Base-by-base conservation (phyloP, 2,329 filamentous ascomycete species). In the Fusarium sarcochroum region DNA sequence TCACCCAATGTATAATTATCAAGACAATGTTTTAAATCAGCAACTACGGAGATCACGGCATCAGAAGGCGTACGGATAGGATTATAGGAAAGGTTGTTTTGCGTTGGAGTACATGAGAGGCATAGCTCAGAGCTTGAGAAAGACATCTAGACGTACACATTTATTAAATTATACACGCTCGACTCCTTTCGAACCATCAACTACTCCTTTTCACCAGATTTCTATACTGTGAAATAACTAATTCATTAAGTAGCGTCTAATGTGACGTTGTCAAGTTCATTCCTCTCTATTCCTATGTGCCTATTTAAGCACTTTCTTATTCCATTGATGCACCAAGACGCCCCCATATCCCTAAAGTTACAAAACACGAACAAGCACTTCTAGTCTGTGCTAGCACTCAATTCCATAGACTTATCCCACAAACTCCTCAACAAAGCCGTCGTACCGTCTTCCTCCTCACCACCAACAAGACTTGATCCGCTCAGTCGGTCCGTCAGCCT, bases 1-100 rank as follows among this genome's bases (percentile, higher is more conserved):
- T 93, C 93, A 48, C 94, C 94, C 4, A 97, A 97, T 82, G 89
- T 97, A 68, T 97, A 82, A 76, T 67, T 49, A 48, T 49, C n/a
- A 63, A 62, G 35, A 47, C 48, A 48, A 41, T 68, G 27, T 51
- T 34, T 45, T 58, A 41, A 48, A 63, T 21, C 42, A 42, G 44
- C 21, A 48, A 41, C 35, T 21, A 15, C 25, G 21, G 56, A 45
- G 30, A n/a, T 57, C 25, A 59, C 10, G 35, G 49, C 63, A 64
- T 64, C 27, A 25, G n/a, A 9, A n/a, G 68, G 71, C 71, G 71
- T 58, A 52, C 38, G 48, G 58, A 45, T 38, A 27, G 40, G 32
- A 47, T 50, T 35, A 35, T 20, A 17, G 35, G n/a, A 47, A 21
- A 10, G 34, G 34, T 20, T 44, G 18, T 42, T 48, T 40, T 37